Evolutionary conservation across 352 stramenopile species (phyloP).

Genomic region (Phytopythium boreale): DNA sequence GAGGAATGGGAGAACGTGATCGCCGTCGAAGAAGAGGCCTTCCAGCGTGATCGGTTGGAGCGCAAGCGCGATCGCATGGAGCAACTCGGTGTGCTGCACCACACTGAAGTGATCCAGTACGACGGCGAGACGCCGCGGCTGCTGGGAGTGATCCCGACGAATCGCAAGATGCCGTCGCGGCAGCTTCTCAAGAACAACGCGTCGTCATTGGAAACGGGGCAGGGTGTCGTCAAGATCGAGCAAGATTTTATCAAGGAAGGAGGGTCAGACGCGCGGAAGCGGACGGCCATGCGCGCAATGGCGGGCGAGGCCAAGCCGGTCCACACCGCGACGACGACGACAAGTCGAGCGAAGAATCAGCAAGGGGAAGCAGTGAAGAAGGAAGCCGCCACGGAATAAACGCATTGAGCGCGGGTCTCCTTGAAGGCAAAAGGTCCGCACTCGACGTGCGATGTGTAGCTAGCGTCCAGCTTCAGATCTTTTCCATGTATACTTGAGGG

Average conservation of each 20-base stretch:
- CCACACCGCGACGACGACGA: not conserved
- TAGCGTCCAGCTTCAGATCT: not conserved
- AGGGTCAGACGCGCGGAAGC: slow-evolving; percentile 8
- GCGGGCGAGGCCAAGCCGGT: slow-evolving; percentile 26
- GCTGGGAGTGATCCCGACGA: slow-evolving; percentile 50
- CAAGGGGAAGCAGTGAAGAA: slow-evolving; percentile 5
- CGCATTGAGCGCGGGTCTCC: not conserved
- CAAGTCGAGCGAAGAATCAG: not conserved
- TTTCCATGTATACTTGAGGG: not conserved
- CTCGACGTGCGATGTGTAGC: not conserved
- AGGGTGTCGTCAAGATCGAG: slow-evolving; percentile 1
- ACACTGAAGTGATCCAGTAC: slow-evolving; percentile 65
- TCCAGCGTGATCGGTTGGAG: slow-evolving; percentile 40
- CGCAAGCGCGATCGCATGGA: slow-evolving; percentile 57
- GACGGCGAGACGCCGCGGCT: slow-evolving; percentile 41
- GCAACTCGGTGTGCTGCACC: slow-evolving; percentile 41
- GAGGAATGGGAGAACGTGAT: slow-evolving; percentile 66
- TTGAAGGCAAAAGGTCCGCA: not conserved
- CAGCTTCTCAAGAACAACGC: slow-evolving; percentile 1
- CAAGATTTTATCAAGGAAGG: slow-evolving; percentile 14
- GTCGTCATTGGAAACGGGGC: slow-evolving; percentile 1
- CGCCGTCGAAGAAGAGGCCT: slow-evolving; percentile 51
- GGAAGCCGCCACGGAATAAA: not conserved
- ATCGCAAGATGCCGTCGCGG: slow-evolving; percentile 1
- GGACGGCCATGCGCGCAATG: slow-evolving; percentile 24